Percentiles rank a stretch among this genome's conserved stretches.
These are phyloP conservation scores for Fusarium staphyleae DNA, from an alignment of 2,329 filamentous ascomycete genomes.

Conservation along the genomic window DNA sequence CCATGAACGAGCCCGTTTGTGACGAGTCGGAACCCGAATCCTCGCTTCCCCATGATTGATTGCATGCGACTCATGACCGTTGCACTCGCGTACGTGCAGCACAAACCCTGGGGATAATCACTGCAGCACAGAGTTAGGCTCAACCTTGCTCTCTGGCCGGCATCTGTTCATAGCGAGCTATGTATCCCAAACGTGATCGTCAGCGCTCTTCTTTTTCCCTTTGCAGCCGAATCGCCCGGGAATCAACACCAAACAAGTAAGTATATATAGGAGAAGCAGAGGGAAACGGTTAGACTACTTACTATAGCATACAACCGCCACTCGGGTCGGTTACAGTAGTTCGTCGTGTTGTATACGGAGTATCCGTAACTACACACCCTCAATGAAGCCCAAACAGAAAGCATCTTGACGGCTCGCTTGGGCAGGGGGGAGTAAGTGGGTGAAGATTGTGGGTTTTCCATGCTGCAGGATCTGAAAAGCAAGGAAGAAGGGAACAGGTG, in stretches of 20 bases:
- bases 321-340: too few species aligned
- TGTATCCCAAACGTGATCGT: neutral
- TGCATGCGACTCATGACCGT: neutral
- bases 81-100: conserved; percentile 1
- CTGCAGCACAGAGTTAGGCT: neutral
- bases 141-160: neutral
- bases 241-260: too few species aligned
- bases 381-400: conserved; percentile 1
- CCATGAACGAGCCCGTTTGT: conserved; percentile 2
- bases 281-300: too few species aligned
- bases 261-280: too few species aligned
- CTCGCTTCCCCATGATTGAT: neutral
- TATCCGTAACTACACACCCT: too few species aligned
- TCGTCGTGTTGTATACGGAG: too few species aligned
- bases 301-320: too few species aligned
- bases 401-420: conserved; percentile 2
- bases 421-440: neutral
- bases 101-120: conserved; percentile 1
- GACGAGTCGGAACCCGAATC: conserved; percentile 2
- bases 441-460: neutral
- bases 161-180: neutral
- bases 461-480: conserved; percentile 1
- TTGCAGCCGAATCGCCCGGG: too few species aligned
- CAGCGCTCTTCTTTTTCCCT: too few species aligned
- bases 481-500: neutral